These are phyloP conservation scores for Solanum sparsipilum DNA, from an alignment of 257 asterid genomes.

Conservation along the genomic window DNA sequence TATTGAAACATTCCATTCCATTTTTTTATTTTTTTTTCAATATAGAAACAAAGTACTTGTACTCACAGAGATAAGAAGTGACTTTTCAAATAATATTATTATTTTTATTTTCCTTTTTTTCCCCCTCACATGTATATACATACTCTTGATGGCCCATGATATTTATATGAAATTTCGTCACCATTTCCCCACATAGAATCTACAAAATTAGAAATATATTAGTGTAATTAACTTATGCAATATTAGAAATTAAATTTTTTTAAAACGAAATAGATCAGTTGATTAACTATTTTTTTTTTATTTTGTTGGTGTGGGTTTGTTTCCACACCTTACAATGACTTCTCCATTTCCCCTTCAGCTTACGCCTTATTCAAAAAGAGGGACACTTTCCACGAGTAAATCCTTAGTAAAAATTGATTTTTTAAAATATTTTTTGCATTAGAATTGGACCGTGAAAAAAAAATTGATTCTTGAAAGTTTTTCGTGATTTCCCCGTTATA, in stretches of 20 bases:
- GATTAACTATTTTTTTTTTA: neutral
- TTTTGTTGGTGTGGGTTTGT: neutral
- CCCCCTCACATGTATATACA: neutral
- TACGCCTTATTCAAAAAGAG: neutral
- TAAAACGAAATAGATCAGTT: accelerated
- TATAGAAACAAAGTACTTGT: neutral
- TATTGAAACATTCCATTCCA: neutral
- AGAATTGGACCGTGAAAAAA: neutral
- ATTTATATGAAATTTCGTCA: neutral
- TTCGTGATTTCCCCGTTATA: neutral
- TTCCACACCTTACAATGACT: neutral
- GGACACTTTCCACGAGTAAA: neutral
- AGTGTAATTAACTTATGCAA: neutral
- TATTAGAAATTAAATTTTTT: neutral
- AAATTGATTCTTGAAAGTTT: accelerated
- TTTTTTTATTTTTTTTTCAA: neutral
- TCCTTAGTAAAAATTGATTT: neutral
- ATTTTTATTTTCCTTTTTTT: neutral
- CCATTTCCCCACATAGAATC: neutral
- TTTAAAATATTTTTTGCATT: neutral
- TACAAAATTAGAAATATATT: neutral
- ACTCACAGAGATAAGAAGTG: neutral
- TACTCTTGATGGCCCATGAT: neutral
- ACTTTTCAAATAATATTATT: no score
- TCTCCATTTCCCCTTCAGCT: no score